A percentile compares a stretch with the other conserved stretches of the same genome.
phyloP scores from a whole-genome alignment of 2,329 filamentous ascomycete species.

The Fusarium nelsonii region DNA sequence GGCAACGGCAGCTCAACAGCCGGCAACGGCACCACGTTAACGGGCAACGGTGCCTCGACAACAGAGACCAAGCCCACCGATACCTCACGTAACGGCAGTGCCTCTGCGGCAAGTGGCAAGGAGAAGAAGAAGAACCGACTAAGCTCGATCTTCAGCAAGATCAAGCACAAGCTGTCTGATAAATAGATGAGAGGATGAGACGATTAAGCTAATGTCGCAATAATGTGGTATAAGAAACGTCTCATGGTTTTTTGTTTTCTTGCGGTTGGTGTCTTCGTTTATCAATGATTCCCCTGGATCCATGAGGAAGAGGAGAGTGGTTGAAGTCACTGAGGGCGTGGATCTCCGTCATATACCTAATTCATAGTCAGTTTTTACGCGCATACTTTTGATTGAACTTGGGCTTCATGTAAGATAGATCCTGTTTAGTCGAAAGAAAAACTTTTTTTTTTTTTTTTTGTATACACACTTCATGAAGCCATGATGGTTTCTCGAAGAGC shows the following conservation, averaged over 20 bases:
- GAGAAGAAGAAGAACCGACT: constrained; percentile 77
- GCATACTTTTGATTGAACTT: constrained; percentile 45
- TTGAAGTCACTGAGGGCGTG: constrained; percentile 48
- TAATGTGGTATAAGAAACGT: constrained; percentile 44
- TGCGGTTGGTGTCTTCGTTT: constrained; percentile 55
- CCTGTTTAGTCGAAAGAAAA: constrained; percentile 29
- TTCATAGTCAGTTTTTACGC: constrained; percentile 51
- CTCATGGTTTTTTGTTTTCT: constrained; percentile 46
- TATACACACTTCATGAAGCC: constrained; percentile 15
- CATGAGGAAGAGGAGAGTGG: constrained; percentile 51
- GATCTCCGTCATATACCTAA: constrained; percentile 54
- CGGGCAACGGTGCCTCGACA: constrained; percentile 40
- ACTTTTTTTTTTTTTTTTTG: constrained; percentile 21
- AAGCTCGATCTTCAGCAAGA: constrained; percentile 71
- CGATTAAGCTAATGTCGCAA: constrained; percentile 46
- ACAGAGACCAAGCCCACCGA: constrained; percentile 44
- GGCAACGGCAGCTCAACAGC: constrained; percentile 40
- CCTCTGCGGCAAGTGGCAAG: constrained; percentile 52
- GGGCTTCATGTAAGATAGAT: constrained; percentile 44
- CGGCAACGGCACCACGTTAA: constrained; percentile 36
- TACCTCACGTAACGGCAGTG: constrained; percentile 30
- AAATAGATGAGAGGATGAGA: constrained; percentile 44
- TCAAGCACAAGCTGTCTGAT: constrained; percentile 62
- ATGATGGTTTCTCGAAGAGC: neutral
- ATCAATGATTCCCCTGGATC: constrained; percentile 57